Percentiles rank a stretch among this genome's conserved stretches.
These are phyloP conservation scores for Haplosporangium sp. DNA, from an alignment of 371 early-diverging fungal species.

Conservation along the genomic window DNA sequence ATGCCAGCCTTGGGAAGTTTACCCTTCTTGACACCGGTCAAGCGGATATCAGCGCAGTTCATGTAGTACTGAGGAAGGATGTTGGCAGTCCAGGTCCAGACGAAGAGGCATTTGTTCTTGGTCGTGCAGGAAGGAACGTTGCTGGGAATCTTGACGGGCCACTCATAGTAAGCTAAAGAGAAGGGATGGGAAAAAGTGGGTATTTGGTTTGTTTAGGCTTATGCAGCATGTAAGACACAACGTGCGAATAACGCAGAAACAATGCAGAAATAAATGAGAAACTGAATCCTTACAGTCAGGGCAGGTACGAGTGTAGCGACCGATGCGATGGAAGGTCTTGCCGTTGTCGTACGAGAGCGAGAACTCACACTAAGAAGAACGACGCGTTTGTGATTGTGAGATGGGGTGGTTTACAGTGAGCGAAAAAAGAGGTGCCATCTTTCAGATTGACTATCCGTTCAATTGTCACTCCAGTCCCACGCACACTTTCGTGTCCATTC, in stretches of 20 bases:
- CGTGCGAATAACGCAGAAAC: neutral
- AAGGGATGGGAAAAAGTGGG: neutral
- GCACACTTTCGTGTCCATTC: no score
- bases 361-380: constrained; percentile 68
- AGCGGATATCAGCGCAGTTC: constrained; percentile 47
- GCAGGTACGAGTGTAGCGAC: constrained; percentile 46
- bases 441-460: neutral
- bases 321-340: constrained; percentile 66
- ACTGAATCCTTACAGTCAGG: constrained; percentile 52
- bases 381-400: neutral
- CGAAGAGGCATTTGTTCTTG: constrained; percentile 53
- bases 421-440: neutral
- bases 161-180: constrained; percentile 28
- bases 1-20: constrained; percentile 19
- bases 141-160: constrained; percentile 65
- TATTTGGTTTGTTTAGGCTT: neutral
- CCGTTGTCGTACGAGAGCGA: constrained; percentile 74
- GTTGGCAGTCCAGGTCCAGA: constrained; percentile 51
- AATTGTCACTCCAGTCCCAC: no score
- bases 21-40: constrained; percentile 17
- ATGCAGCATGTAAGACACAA: neutral
- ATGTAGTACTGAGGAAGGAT: constrained; percentile 48
- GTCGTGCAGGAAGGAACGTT: constrained; percentile 60
- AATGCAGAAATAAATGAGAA: neutral
- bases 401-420: neutral